phyloP scores from a whole-genome alignment of 768 basidiomycete genomes.

The Pisolithus tinctorius region DNA sequence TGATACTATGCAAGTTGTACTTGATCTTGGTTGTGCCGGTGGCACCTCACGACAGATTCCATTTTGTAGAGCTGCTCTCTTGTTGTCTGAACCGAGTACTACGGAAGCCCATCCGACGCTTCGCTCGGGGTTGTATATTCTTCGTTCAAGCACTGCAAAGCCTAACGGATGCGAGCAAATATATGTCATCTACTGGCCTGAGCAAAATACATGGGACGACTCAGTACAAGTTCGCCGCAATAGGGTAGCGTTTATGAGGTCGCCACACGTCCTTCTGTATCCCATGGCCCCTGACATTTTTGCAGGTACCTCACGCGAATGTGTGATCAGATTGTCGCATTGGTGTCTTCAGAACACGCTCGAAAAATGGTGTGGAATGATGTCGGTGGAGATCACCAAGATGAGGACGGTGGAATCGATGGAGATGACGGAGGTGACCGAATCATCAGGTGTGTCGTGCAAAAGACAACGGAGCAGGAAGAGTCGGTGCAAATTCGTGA shows the following conservation, averaged over 20 bases:
- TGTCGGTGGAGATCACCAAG: conserved; percentile 20
- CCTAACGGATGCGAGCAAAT: conserved; percentile 18
- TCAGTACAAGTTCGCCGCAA: conserved; percentile 43
- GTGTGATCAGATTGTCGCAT: conserved; percentile 45
- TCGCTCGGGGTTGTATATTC: conserved; percentile 43
- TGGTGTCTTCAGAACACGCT: conserved; percentile 45
- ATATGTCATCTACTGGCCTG: conserved; percentile 57
- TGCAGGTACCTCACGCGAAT: conserved; percentile 54
- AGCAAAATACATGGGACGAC: conserved; percentile 54
- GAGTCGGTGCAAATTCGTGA: conserved; percentile 35
- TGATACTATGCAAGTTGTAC: conserved; percentile 31
- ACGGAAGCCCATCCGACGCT: conserved; percentile 20
- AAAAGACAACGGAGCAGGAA: conserved; percentile 46
- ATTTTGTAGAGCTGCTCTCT: conserved; percentile 2
- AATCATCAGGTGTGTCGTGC: conserved; percentile 43
- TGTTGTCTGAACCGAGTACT: neutral
- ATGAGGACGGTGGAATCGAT: conserved; percentile 25
- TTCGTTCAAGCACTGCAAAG: conserved; percentile 11
- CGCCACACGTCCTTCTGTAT: conserved; percentile 3
- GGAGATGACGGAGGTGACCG: conserved; percentile 13
- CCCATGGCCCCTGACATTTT: neutral
- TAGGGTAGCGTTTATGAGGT: conserved; percentile 59
- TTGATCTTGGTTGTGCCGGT: neutral
- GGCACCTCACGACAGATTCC: neutral
- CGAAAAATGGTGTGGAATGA: conserved; percentile 38